Base-by-base conservation (phyloP, 2,329 filamentous ascomycete genomes). In the Colletotrichum brevisporum region DNA sequence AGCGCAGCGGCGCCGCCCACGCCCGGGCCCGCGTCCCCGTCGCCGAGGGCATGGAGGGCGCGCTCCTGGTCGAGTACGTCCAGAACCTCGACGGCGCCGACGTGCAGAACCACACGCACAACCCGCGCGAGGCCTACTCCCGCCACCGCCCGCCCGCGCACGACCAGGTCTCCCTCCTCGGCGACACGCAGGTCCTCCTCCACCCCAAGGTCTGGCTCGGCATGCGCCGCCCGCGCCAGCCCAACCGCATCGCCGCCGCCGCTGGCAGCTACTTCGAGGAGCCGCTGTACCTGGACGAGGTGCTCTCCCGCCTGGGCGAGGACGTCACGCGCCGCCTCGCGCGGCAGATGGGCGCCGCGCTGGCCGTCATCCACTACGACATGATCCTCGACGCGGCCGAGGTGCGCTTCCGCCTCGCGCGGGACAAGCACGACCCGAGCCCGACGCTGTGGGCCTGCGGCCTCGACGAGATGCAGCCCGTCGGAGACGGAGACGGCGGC, bases 301-400 rank as follows among this genome's bases (percentile, higher is more conserved):
- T 63, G n/a, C 6, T 63, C 43, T 27, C 26, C 16, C 52, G 41
- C 45, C 18, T 67, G 45, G 64, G 64, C 10, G 31, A 45, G 2
- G 16, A 10, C 24, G 59, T 26, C 13, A 51, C 54, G 1, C 27
- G 43, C 43, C 31, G 26, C 43, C 26, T 62, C 15, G 59, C 59
- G 31, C 45, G 58, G 21, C 24, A 67, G 45, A 56, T 67, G 51
- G 64, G 64, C 24, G 36, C 31, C 27, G 52, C 64, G 5, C 45
- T 63, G 15, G 64, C 64, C 10, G 31, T 67, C 10, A 67, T 67
- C 27, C 58, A 67, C 58, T 50, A 45, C 58, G 64, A 67, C 21
- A 18, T 62, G 9, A 6, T n/a, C 31, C 47, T 36, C 24, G 59
- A 63, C 59, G 64, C 64, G 36, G 15, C 16, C 15, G 31, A 16